Base-by-base conservation (phyloP, 352 stramenopile species). In the Phytophthora sp. region DNA sequence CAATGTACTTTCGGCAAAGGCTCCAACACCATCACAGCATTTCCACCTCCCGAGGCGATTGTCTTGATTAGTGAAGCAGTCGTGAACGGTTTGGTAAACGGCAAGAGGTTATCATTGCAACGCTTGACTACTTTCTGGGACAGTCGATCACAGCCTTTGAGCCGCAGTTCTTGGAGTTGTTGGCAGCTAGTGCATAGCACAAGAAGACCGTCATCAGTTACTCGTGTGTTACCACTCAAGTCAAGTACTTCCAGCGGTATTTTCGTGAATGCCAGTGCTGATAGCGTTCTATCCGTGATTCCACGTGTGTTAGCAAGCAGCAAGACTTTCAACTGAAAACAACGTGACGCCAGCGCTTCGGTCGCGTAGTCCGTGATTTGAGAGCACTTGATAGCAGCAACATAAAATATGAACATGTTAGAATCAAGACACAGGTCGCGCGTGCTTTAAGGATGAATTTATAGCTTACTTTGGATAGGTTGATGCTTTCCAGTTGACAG, bases 131-230 rank as follows among this genome's bases (percentile, higher is more conserved):
- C 61, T 23, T 66, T 54, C 20, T 71, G 51, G 8, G 79, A 84
- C 7, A 91, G 54, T 10, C 84, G 77, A 44, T 88, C 81, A 50
- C 84, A 93, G 20, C 80, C 82, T 62, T 85, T 79, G 7, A 93
- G 56, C 3, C 74, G 74, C 5, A 93, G 55, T 26, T 88, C 69
- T n/a, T 76, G 73, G 4, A 93, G 65, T 20, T 65, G 42, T 28
- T 82, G 76, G 27, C 84, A 91, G 0, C 52, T 54, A 0, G 61
- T 39, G 11, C 68, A 71, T 3, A 93, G 51, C 1, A 58, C 56
- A 6, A 61, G 35, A 0, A 93, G n/a, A 0, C 79, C 84, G 5
- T 50, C 53, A 42, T 90, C 79, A 0, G 77, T 89, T 60, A 93
- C 76, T 42, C 72, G 78, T 2, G 65, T 77, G 52, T 93, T 91